Conservation (phyloP, 2,329 filamentous ascomycete genomes). For the Xylaria sp. region DNA sequence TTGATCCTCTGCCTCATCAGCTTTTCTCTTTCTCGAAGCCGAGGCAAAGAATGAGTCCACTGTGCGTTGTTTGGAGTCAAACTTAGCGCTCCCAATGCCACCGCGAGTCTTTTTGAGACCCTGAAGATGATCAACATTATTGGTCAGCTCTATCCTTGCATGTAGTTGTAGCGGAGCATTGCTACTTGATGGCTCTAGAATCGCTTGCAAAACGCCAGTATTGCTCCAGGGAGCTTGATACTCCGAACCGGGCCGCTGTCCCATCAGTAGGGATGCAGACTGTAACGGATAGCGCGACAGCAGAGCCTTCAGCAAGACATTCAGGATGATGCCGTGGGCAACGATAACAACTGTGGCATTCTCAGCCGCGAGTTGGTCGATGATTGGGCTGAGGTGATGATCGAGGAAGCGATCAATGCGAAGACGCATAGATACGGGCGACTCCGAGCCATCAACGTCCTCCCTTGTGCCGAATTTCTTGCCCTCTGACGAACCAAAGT, state of each 20-base stretch:
- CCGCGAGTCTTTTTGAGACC: constrained; percentile 82
- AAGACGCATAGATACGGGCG: constrained; percentile 70
- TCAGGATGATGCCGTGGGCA: constrained; percentile 84
- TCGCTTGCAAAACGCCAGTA: constrained; percentile 53
- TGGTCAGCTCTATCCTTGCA: constrained; percentile 67
- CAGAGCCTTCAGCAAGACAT: constrained; percentile 72
- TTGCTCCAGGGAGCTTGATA: constrained; percentile 61
- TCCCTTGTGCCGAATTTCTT: constrained; percentile 59
- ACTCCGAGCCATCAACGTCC: constrained; percentile 68
- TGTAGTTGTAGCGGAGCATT: constrained; percentile 8
- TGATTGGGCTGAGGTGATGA: constrained; percentile 67
- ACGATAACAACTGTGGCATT: constrained; percentile 71
- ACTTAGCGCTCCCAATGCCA: constrained; percentile 80
- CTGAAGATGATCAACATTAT: constrained; percentile 76
- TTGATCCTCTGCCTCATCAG: constrained; percentile 44
- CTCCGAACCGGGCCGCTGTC: constrained; percentile 32
- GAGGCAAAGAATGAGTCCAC: constrained; percentile 78
- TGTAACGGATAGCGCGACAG: constrained; percentile 60
- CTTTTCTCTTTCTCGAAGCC: constrained; percentile 60
- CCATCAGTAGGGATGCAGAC: constrained; percentile 14
- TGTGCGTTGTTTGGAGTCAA: constrained; percentile 79
- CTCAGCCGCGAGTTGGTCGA: constrained; percentile 50
- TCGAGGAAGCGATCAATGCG: constrained; percentile 75
- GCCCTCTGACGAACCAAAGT: constrained; percentile 79
- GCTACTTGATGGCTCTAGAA: constrained; percentile 27